Percentiles rank a stretch among this genome's conserved stretches.
phyloP scores from a whole-genome alignment of 169 alveolate species.

The Babesia ovis region DNA sequence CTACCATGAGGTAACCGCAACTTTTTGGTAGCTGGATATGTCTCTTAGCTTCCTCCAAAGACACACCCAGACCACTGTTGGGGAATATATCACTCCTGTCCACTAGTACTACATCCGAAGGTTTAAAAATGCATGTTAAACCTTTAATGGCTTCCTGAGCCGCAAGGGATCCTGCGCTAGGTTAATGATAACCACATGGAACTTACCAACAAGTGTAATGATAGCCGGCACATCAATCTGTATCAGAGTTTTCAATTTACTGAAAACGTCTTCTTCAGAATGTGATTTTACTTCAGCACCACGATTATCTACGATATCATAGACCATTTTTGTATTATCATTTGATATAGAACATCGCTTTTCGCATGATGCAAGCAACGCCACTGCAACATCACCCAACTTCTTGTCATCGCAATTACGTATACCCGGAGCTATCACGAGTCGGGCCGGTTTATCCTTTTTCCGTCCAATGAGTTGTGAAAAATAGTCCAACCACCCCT shows the following conservation, averaged over 20 bases:
- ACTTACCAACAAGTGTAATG: slow-evolving; percentile 15
- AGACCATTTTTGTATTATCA: neutral
- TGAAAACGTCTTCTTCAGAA: neutral
- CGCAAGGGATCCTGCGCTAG: slow-evolving; percentile 38
- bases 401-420: neutral
- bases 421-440: slow-evolving; percentile 10
- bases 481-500: neutral
- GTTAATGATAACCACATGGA: neutral
- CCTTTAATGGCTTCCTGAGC: slow-evolving; percentile 65
- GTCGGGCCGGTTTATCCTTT: neutral
- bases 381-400: neutral
- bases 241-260: neutral
- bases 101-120: slow-evolving; percentile 37
- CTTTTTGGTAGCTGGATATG: slow-evolving; percentile 1
- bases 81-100: slow-evolving; percentile 62
- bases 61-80: slow-evolving; percentile 19
- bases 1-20: slow-evolving; percentile 51
- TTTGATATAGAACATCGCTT: neutral
- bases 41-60: slow-evolving; percentile 13
- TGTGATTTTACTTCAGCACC: neutral
- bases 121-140: slow-evolving; percentile 42
- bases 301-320: neutral
- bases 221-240: slow-evolving; percentile 9
- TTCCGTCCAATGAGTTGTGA: neutral
- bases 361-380: neutral